Base-by-base conservation (phyloP, 2,329 filamentous ascomycete genomes). In the Colletotrichum lindemuthianum region DNA sequence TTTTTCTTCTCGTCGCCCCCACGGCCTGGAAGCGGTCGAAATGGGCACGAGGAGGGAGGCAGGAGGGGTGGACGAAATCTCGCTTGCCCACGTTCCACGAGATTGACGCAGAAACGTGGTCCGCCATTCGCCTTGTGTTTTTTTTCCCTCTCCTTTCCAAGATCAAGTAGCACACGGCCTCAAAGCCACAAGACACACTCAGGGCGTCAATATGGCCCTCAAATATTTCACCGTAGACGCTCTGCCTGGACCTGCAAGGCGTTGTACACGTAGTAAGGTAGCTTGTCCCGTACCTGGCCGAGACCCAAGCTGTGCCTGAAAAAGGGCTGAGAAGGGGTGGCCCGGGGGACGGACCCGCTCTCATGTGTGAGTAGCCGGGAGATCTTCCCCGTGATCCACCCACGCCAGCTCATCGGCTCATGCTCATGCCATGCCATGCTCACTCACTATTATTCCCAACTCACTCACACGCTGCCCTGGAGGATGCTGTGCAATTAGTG, bases 351-450 rank as follows among this genome's bases (percentile, higher is more conserved):
- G 12, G 54, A 50, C 54, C 54, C 54, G 54, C 54, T 44, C 16
- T 58, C 15, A 44, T 58, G 54, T 49, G 5, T 24, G 24, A 24
- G 24, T 24, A 36, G 36, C 55, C 55, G 55, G 60, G 60, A 63
- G 60, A 63, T 60, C 55, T 63, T 63, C 60, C 60, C 55, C 55
- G 60, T 54, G 55, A 43, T 50, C 60, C 60, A 63, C 48, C 11
- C 59, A 63, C 54, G 41, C 60, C 60, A 58, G 53, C 59, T 41
- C 59, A 60, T 8, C 24, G 33, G 49, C 55, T 49, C 24, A 24
- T 24, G 24, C 24, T 24, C 24, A 24, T 24, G 24, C 24, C 24
- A 24, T 24, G 24, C 24, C 5, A n/a, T n/a, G n/a, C n/a, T n/a
- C n/a, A n/a, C n/a, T n/a, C n/a, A n/a, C n/a, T n/a, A n/a, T n/a